Base-by-base conservation (phyloP, 352 stramenopile genomes). In the Blastocystis sp. region DNA sequence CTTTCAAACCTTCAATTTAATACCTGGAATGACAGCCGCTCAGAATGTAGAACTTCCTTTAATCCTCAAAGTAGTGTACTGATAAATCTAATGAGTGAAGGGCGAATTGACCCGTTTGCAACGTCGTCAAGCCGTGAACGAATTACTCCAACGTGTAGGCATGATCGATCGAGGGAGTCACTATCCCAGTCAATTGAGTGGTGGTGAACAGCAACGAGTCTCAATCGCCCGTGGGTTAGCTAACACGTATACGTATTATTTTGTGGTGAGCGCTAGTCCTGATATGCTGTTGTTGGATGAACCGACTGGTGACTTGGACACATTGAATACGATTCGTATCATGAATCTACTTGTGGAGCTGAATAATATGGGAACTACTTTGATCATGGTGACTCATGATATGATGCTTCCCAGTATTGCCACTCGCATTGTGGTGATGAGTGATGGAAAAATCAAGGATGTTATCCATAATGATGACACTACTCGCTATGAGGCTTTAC, bases 341-440 rank as follows among this genome's bases (percentile, higher is more conserved):
- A 88, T 90, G 57, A 67, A 88, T 52, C 46, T 90, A 1, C 54
- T 90, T 14, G 52, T 56, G 3, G 56, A 86, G 7, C 24, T 90
- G 12, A 86, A 88, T 43, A 73, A 66, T 32, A 65, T 69, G 39
- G 88, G 88, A 43, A 77, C 85, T 29, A 89, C 88, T 1, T 21
- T 89, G 16, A 56, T 89, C 19, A 89, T 89, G 88, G 88, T 89
- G 7, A 89, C 88, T 21, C 88, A 89, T 71, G 86, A 89, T 69
- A 63, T 80, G 42, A 32, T 61, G 21, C 65, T 89, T 19, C 42
- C 56, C 1, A 43, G 21, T 27, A 77, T 88, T 32, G 88, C 83
- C 2, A 74, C 71, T 65, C 65, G 88, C 66, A 71, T 88, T 11
- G 32, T 89, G 1, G 61, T 88, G 21, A 81, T 89, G 61, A 61